Percentiles rank a stretch among this genome's conserved stretches.
Conservation (phyloP, 306 rosid species). For the Gastrolobium villosum region DNA sequence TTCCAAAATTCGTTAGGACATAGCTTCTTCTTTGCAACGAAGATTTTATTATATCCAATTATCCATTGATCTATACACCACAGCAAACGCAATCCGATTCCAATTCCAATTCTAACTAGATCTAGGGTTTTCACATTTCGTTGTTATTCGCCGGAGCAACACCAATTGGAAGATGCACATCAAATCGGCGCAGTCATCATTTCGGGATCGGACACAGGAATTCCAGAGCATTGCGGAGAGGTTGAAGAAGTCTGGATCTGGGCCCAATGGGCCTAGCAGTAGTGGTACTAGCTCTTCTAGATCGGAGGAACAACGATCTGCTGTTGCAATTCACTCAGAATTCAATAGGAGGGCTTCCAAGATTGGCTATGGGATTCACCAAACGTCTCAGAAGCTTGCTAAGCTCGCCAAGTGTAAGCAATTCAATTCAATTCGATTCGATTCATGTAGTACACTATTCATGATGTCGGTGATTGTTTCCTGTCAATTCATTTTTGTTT, state of each 20-base stretch:
- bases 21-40: neutral
- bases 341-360: conserved; percentile 90
- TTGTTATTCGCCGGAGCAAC: neutral
- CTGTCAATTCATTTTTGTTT: conserved; percentile 18
- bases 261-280: conserved; percentile 60
- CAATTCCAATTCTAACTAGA: conserved; percentile 21
- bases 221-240: conserved; percentile 78
- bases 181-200: conserved; percentile 77
- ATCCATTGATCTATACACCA: neutral
- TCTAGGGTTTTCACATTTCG: conserved; percentile 35
- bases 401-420: conserved; percentile 88
- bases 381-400: conserved; percentile 93
- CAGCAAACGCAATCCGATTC: neutral
- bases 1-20: neutral
- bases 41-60: neutral
- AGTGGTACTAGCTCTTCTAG: conserved; percentile 49
- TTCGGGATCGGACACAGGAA: conserved; percentile 88
- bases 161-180: conserved; percentile 51
- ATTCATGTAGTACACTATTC: neutral
- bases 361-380: conserved; percentile 91
- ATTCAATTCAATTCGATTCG: conserved; percentile 1
- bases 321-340: conserved; percentile 77
- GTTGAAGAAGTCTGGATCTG: conserved; percentile 72
- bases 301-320: conserved; percentile 80
- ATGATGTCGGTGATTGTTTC: neutral